A percentile compares a stretch with the other conserved stretches of the same genome.
Conservation (phyloP, 768 basidiomycete species). For the Steccherinum ochraceum region DNA sequence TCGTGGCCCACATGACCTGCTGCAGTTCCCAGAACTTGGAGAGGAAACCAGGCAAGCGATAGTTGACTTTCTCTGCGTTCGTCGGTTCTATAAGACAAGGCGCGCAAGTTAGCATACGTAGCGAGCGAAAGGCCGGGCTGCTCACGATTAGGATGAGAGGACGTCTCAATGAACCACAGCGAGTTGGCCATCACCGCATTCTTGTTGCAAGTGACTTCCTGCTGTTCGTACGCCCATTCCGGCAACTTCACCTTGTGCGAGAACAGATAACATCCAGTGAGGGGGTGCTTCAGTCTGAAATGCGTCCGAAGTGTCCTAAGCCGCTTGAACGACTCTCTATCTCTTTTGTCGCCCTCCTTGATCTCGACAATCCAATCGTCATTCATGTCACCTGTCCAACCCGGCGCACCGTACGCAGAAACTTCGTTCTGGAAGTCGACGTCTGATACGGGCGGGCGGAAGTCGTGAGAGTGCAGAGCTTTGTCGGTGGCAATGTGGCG, state of each 20-base stretch:
- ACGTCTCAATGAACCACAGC: conserved; percentile 91
- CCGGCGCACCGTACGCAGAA: conserved; percentile 85
- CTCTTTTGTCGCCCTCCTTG: conserved; percentile 55
- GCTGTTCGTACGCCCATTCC: conserved; percentile 97
- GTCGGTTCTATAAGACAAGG: conserved; percentile 48
- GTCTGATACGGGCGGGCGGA: conserved; percentile 91
- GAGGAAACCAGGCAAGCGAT: conserved; percentile 83
- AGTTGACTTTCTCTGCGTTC: conserved; percentile 81
- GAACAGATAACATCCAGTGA: conserved; percentile 95
- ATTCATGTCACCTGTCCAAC: conserved; percentile 83
- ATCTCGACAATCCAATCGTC: conserved; percentile 94
- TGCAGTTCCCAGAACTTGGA: conserved; percentile 89
- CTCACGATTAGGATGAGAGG: conserved; percentile 66
- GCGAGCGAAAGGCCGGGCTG: conserved; percentile 9
- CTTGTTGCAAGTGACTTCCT: conserved; percentile 99
- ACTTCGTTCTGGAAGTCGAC: conserved; percentile 99
- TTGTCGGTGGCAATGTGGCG: conserved; percentile 78
- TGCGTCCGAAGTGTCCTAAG: conserved; percentile 74
- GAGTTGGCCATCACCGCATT: conserved; percentile 88
- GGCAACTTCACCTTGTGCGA: conserved; percentile 97
- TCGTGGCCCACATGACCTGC: conserved; percentile 95
- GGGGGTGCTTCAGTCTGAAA: conserved; percentile 76
- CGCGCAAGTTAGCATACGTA: not conserved
- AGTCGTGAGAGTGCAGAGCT: conserved; percentile 90
- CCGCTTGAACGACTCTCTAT: conserved; percentile 61